phyloP scores from a whole-genome alignment of 805 yeast species.

The Candida mattraensis region DNA sequence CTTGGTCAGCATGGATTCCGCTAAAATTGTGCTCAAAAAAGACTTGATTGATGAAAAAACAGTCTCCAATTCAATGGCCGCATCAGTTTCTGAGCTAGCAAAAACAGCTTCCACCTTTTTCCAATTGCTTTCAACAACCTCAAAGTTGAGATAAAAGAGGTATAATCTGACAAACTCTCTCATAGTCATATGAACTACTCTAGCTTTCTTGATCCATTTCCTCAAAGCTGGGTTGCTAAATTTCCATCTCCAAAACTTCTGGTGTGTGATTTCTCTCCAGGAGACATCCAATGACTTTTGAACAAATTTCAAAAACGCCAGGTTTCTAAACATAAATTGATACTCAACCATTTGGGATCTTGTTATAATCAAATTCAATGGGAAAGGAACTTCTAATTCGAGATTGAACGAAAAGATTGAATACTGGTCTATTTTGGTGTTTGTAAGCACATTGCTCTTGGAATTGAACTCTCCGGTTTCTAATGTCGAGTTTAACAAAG shows the following conservation, averaged over 20 bases:
- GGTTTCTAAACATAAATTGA: slow-evolving; percentile 75
- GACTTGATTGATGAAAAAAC: slow-evolving; percentile 49
- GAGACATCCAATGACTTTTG: slow-evolving; percentile 59
- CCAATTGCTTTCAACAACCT: slow-evolving; percentile 61
- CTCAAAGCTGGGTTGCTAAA: slow-evolving; percentile 43
- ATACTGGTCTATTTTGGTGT: slow-evolving; percentile 39
- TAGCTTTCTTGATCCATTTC: slow-evolving; percentile 53
- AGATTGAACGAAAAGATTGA: slow-evolving; percentile 54
- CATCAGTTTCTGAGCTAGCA: slow-evolving; percentile 21
- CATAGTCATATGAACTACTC: slow-evolving; percentile 59
- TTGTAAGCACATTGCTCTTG: slow-evolving; percentile 16
- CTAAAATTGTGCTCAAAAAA: slow-evolving; percentile 60
- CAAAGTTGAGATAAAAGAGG: slow-evolving; percentile 53
- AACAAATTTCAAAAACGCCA: slow-evolving; percentile 61
- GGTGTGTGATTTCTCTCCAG: slow-evolving; percentile 69
- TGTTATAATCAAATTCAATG: slow-evolving; percentile 72
- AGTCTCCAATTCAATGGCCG: slow-evolving; percentile 37
- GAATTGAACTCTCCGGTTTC: slow-evolving; percentile 25
- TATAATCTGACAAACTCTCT: slow-evolving; percentile 55
- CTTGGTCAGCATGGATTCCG: slow-evolving; percentile 67
- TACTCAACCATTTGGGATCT: slow-evolving; percentile 72
- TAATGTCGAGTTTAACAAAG: slow-evolving; percentile 44
- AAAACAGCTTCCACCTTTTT: slow-evolving; percentile 35
- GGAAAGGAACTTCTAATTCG: slow-evolving; percentile 76
- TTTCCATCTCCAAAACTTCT: slow-evolving; percentile 63